Percentiles rank a stretch among this genome's conserved stretches.
phyloP scores from a whole-genome alignment of 192 early-diverging fungal species.

The Coemansia sp. region DNA sequence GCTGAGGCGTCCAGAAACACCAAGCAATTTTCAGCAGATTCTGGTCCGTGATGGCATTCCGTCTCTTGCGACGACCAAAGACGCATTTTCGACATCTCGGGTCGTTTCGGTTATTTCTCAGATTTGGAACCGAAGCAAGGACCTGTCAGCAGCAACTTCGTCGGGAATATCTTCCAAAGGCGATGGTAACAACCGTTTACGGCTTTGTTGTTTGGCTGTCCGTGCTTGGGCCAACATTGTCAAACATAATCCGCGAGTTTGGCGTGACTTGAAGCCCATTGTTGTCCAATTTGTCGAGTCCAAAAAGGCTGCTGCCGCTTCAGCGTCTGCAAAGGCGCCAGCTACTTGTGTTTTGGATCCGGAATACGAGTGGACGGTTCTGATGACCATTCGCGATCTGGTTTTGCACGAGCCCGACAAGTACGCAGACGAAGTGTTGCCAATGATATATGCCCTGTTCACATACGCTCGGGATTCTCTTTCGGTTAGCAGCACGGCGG shows the following conservation, averaged over 20 bases:
- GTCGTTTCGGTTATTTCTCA: slow-evolving; percentile 21
- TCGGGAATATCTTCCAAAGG: background rate
- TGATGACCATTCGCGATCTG: slow-evolving; percentile 29
- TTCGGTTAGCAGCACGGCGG: slow-evolving; percentile 15
- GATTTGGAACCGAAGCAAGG: slow-evolving; percentile 18
- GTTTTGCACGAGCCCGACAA: slow-evolving; percentile 15
- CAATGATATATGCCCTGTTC: slow-evolving; percentile 27
- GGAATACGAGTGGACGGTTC: slow-evolving; percentile 39
- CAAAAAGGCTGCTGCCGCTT: slow-evolving; percentile 18
- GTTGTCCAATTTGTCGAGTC: slow-evolving; percentile 29
- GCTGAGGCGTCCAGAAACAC: slow-evolving; percentile 12
- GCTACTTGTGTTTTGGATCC: background rate
- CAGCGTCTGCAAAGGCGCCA: background rate
- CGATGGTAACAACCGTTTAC: background rate
- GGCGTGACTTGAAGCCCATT: slow-evolving; percentile 31
- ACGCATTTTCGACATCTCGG: slow-evolving; percentile 31
- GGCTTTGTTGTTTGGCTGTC: slow-evolving; percentile 25
- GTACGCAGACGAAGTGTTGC: slow-evolving; percentile 37
- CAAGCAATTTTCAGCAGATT: slow-evolving; percentile 12
- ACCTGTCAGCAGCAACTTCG: background rate
- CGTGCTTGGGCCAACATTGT: slow-evolving; percentile 31
- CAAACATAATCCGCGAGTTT: slow-evolving; percentile 27
- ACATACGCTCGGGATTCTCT: slow-evolving; percentile 16
- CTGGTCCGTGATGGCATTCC: slow-evolving; percentile 20
- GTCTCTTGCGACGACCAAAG: slow-evolving; percentile 13